Percentiles rank a stretch among this genome's conserved stretches.
phyloP scores from a whole-genome alignment of 495 filamentous ascomycete species.

The Penicillium lividum region DNA sequence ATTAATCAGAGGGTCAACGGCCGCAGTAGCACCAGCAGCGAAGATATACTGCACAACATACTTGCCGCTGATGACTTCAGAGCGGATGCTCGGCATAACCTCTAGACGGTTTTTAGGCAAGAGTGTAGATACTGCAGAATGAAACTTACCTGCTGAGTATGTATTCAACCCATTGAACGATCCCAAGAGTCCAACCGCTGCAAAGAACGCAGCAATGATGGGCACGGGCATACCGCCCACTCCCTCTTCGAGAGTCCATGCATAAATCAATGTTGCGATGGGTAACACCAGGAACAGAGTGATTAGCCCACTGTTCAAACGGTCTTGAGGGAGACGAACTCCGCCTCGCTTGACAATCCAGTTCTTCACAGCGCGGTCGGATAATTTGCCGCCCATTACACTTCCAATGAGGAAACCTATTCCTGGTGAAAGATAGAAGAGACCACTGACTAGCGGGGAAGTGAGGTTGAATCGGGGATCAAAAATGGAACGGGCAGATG shows the following conservation, averaged over 20 bases:
- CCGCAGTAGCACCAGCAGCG: conserved; percentile 62
- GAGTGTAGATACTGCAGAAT: conserved; percentile 19
- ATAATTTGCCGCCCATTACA: conserved; percentile 67
- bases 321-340: conserved; percentile 68
- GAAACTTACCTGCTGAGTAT: conserved; percentile 67
- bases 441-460: conserved; percentile 64
- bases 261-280: conserved; percentile 64
- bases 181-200: conserved; percentile 68
- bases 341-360: conserved; percentile 61
- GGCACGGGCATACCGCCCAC: conserved; percentile 67
- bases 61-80: conserved; percentile 72
- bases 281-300: conserved; percentile 65
- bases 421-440: conserved; percentile 78
- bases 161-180: conserved; percentile 73
- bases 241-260: conserved; percentile 65
- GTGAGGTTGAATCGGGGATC: conserved; percentile 72
- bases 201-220: conserved; percentile 67
- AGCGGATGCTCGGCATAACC: conserved; percentile 47
- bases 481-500: conserved; percentile 70
- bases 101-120: conserved; percentile 23
- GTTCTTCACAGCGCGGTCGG: conserved; percentile 63
- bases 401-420: conserved; percentile 69
- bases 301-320: conserved; percentile 62
- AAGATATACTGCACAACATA: conserved; percentile 73
- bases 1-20: conserved; percentile 64